These are phyloP conservation scores for Hypomyces rosellus DNA, from an alignment of 2,329 filamentous ascomycete genomes.

Conservation along the genomic window DNA sequence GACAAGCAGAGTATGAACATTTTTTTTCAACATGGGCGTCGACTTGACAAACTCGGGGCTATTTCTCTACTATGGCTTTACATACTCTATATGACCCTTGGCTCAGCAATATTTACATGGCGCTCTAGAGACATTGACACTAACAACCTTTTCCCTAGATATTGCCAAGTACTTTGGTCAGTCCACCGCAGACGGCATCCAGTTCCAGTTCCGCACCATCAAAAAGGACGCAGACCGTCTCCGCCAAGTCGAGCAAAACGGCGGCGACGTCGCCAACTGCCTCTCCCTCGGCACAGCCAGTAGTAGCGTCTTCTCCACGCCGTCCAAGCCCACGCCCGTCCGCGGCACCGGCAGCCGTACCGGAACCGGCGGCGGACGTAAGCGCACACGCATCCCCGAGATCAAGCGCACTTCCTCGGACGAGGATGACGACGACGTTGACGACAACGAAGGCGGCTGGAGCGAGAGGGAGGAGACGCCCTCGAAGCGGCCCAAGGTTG, in stretches of 20 bases:
- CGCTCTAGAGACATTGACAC: too few species aligned
- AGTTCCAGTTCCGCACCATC: constrained; percentile 53
- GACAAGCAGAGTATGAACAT: constrained; percentile 35
- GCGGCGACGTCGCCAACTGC: constrained; percentile 39
- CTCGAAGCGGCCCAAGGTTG: constrained; percentile 28
- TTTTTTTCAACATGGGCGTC: not conserved
- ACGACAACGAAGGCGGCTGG: constrained; percentile 23
- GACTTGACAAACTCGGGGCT: not conserved
- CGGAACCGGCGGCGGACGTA: constrained; percentile 23
- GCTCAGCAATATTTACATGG: too few species aligned
- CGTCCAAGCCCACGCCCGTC: constrained; percentile 20
- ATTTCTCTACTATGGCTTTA: too few species aligned
- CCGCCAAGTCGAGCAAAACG: constrained; percentile 35
- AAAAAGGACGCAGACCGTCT: constrained; percentile 47
- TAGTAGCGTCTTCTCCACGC: constrained; percentile 22
- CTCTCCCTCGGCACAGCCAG: constrained; percentile 21
- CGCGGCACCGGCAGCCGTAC: constrained; percentile 15
- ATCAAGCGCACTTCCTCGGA: constrained; percentile 24
- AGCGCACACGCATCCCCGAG: constrained; percentile 16
- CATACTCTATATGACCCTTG: too few species aligned
- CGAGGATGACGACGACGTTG: constrained; percentile 22
- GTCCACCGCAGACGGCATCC: constrained; percentile 51
- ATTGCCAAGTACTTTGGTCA: constrained; percentile 56
- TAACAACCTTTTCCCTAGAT: constrained; percentile 32
- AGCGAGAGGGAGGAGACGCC: constrained; percentile 31